These are phyloP conservation scores for Porcisia hertigi DNA, from an alignment of 208 protist genomes.

Conservation along the genomic window DNA sequence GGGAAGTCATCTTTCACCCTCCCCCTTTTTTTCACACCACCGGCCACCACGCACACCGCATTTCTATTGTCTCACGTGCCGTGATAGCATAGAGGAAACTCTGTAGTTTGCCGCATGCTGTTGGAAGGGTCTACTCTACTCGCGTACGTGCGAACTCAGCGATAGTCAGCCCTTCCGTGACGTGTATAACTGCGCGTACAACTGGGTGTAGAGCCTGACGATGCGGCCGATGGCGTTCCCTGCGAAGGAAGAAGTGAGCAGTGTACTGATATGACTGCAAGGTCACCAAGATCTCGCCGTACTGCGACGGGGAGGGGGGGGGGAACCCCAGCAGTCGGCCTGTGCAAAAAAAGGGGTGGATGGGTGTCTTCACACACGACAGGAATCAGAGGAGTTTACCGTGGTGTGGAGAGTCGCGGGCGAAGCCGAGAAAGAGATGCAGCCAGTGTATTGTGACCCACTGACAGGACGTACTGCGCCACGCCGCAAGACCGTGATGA, in stretches of 20 bases:
- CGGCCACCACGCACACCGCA: neutral
- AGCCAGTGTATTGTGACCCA: neutral
- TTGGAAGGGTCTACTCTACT: neutral
- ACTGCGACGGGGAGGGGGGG: neutral
- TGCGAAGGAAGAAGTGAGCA: neutral
- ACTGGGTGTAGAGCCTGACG: too few species aligned
- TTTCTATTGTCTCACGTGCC: neutral
- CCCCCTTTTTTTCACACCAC: neutral
- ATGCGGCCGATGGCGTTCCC: neutral
- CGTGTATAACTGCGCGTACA: neutral
- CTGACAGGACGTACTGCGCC: neutral
- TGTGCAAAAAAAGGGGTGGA: neutral
- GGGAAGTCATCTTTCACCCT: neutral
- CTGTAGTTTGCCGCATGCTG: neutral
- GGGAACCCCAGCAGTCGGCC: neutral
- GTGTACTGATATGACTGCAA: neutral
- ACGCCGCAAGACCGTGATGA: neutral
- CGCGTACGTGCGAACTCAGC: neutral
- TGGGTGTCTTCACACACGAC: neutral
- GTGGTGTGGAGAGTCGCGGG: neutral
- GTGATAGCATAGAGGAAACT: neutral
- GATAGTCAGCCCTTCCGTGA: conserved; percentile 1
- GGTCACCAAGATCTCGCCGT: neutral
- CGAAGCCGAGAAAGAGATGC: neutral
- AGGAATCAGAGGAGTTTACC: neutral